Percentiles rank a stretch among this genome's conserved stretches.
phyloP scores from a whole-genome alignment of 1,139 yeast species.

The Pichia sp. region DNA sequence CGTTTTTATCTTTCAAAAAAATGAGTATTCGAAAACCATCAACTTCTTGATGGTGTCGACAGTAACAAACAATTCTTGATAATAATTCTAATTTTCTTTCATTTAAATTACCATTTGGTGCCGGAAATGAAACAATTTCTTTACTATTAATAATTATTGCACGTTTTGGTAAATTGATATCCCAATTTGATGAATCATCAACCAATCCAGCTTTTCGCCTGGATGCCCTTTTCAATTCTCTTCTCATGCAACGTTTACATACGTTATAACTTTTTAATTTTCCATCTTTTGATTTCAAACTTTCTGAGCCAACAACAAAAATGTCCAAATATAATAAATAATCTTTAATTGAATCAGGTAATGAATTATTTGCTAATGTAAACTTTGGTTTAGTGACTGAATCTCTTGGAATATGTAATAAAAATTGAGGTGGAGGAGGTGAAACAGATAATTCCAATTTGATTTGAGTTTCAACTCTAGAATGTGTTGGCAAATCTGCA shows the following conservation, averaged over 20 bases:
- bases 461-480: slow-evolving; percentile 94
- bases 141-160: slow-evolving; percentile 88
- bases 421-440: slow-evolving; percentile 67
- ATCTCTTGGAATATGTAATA: slow-evolving; percentile 78
- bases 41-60: slow-evolving; percentile 86
- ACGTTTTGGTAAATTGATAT: slow-evolving; percentile 64
- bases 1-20: slow-evolving; percentile 55
- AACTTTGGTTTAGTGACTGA: slow-evolving; percentile 82
- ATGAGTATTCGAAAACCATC: slow-evolving; percentile 74
- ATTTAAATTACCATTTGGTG: slow-evolving; percentile 40
- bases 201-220: slow-evolving; percentile 68
- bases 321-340: slow-evolving; percentile 60
- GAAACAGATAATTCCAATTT: slow-evolving; percentile 60
- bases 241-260: slow-evolving; percentile 79
- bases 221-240: slow-evolving; percentile 91
- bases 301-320: slow-evolving; percentile 47
- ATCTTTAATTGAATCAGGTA: slow-evolving; percentile 41
- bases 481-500: slow-evolving; percentile 63
- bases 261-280: slow-evolving; percentile 48
- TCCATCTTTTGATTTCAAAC: slow-evolving; percentile 11
- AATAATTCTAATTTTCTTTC: slow-evolving; percentile 59
- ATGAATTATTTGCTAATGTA: slow-evolving; percentile 47
- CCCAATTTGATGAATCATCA: slow-evolving; percentile 70
- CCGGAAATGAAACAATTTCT: slow-evolving; percentile 73
- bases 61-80: slow-evolving; percentile 88